Conservation (phyloP, 2,329 filamentous ascomycete genomes). For the Xylariomycetidae sp. region DNA sequence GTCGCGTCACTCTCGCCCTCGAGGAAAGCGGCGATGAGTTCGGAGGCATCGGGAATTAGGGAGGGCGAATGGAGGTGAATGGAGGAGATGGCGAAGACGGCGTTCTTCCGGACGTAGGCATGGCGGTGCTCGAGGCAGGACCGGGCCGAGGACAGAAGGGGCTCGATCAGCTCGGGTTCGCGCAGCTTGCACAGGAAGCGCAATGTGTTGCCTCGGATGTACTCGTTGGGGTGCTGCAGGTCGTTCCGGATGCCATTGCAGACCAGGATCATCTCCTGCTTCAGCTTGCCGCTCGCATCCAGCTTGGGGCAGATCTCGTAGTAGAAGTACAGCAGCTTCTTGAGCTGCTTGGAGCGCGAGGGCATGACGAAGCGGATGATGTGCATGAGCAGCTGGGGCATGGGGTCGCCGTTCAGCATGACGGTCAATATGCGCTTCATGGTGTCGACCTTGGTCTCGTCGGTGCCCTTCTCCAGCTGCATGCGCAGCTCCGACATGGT, state of each 20-base stretch:
- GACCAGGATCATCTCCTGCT: slow-evolving; percentile 99
- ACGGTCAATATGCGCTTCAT: slow-evolving; percentile 95
- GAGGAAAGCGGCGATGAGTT: slow-evolving; percentile 84
- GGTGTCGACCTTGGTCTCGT: slow-evolving; percentile 88
- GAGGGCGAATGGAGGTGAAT: slow-evolving; percentile 88
- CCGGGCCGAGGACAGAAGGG: slow-evolving; percentile 84
- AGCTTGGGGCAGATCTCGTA: slow-evolving; percentile 98
- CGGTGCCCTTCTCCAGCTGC: slow-evolving; percentile 88
- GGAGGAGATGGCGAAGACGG: slow-evolving; percentile 88
- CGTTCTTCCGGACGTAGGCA: slow-evolving; percentile 96
- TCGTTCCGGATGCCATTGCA: slow-evolving; percentile 99
- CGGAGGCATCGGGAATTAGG: slow-evolving; percentile 90
- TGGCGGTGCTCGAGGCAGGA: slow-evolving; percentile 93
- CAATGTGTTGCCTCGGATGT: slow-evolving; percentile 95
- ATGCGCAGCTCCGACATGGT: slow-evolving; percentile 85
- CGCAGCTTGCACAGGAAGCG: slow-evolving; percentile 95
- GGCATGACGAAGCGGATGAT: slow-evolving; percentile 99
- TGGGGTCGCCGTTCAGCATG: slow-evolving; percentile 97
- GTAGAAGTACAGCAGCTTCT: slow-evolving; percentile 99
- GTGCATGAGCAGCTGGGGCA: slow-evolving; percentile 95
- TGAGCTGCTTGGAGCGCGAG: slow-evolving; percentile 89
- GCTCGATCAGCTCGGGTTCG: slow-evolving; percentile 93
- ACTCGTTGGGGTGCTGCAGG: slow-evolving; percentile 95
- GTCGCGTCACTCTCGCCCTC: slow-evolving; percentile 88
- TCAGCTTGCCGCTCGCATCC: slow-evolving; percentile 85